Conservation (phyloP, 371 early-diverging fungal species). For the Mucor plumbeus region DNA sequence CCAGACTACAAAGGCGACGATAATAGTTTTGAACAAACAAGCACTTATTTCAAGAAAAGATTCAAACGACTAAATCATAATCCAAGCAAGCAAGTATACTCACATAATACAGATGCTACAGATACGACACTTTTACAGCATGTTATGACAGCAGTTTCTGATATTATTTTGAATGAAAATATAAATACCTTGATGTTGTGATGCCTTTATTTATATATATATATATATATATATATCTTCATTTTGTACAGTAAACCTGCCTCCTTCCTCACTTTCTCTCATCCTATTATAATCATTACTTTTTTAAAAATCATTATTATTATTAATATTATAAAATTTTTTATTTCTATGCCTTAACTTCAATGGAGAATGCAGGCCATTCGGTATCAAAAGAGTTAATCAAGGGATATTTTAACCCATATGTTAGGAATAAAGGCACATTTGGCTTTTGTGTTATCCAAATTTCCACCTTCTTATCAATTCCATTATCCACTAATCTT, state of each 20-base stretch:
- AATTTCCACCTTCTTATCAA: not conserved
- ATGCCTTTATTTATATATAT: no score
- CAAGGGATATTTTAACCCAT: not conserved
- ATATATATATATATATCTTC: not conserved
- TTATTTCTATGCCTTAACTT: not conserved
- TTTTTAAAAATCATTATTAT: not conserved
- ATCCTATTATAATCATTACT: no score
- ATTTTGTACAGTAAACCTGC: not conserved
- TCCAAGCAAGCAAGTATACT: conserved; percentile 57
- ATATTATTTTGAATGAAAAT: conserved; percentile 60
- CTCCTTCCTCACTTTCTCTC: no score
- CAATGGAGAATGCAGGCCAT: not conserved
- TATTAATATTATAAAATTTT: not conserved
- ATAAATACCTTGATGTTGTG: conserved; percentile 30
- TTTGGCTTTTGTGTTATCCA: not conserved
- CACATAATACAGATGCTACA: conserved; percentile 66
- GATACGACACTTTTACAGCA: conserved; percentile 62
- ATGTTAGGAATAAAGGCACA: not conserved
- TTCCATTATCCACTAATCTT: not conserved
- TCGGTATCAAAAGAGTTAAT: not conserved
- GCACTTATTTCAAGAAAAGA: conserved; percentile 40
- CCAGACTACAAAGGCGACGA: conserved; percentile 74
- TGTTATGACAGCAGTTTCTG: conserved; percentile 64
- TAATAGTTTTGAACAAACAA: conserved; percentile 30
- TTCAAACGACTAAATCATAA: conserved; percentile 46